phyloP scores from a whole-genome alignment of 371 early-diverging fungal species.

The Gilbertella persicaria region DNA sequence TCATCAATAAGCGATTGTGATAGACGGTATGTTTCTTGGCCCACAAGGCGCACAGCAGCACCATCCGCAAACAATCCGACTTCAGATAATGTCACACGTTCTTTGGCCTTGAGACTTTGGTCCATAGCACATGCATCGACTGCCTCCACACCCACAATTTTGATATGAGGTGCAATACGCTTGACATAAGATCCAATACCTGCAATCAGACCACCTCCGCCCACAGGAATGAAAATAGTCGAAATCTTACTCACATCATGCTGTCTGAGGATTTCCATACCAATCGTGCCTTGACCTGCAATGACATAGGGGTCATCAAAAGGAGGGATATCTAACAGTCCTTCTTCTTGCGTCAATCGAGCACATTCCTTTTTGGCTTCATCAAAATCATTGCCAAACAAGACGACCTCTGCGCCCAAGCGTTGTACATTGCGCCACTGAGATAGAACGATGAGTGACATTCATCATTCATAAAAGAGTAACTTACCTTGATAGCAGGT shows the following conservation, averaged over 20 bases:
- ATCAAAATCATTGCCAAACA: conserved; percentile 92
- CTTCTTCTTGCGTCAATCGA: conserved; percentile 67
- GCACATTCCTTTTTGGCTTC: conserved; percentile 87
- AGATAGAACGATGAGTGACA: conserved; percentile 32
- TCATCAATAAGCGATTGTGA: conserved; percentile 73
- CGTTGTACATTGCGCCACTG: conserved; percentile 89
- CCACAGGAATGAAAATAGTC: conserved; percentile 87
- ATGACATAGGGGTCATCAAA: conserved; percentile 98
- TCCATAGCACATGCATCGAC: conserved; percentile 91
- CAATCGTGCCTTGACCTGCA: conserved; percentile 97
- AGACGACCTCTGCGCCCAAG: conserved; percentile 88
- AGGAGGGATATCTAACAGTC: conserved; percentile 90
- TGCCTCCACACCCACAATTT: conserved; percentile 91
- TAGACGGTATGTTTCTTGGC: conserved; percentile 85
- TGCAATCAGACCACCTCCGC: conserved; percentile 95
- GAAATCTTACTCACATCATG: conserved; percentile 66
- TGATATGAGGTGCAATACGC: conserved; percentile 81
- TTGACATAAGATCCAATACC: conserved; percentile 93
- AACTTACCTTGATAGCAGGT: conserved; percentile 50
- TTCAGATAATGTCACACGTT: conserved; percentile 67
- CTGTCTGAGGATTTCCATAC: conserved; percentile 91
- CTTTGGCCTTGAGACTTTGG: conserved; percentile 64
- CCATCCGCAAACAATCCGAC: conserved; percentile 98
- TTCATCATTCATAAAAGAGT: not conserved
- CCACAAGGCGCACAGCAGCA: conserved; percentile 91